A percentile compares a stretch with the other conserved stretches of the same genome.
Conservation (phyloP, 2,329 filamentous ascomycete genomes). For the Botrytis medusae region DNA sequence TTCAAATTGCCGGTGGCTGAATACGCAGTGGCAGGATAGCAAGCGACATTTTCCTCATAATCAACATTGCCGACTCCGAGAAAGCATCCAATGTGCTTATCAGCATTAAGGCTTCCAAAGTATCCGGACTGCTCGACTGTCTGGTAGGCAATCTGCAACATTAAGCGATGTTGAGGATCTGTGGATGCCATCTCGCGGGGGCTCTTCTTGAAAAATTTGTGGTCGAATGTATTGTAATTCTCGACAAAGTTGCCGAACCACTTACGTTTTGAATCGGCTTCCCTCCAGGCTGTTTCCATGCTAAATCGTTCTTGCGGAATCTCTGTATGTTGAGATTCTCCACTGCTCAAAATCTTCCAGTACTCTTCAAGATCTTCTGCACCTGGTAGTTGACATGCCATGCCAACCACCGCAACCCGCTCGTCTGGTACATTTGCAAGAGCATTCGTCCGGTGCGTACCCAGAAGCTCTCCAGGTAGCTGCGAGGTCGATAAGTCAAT, state of each 20-base stretch:
- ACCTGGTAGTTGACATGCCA: conserved; percentile 40
- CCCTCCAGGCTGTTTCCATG: conserved; percentile 46
- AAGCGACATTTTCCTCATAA: conserved; percentile 23
- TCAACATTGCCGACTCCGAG: conserved; percentile 19
- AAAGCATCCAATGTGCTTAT: conserved; percentile 25
- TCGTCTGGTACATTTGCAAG: neutral
- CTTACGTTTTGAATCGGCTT: conserved; percentile 15
- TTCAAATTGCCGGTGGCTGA: conserved; percentile 38
- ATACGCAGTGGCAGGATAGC: conserved; percentile 15
- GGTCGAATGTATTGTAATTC: conserved; percentile 23
- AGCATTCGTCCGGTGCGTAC: no score
- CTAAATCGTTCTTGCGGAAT: conserved; percentile 67
- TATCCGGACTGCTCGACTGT: conserved; percentile 24
- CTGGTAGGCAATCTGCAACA: conserved; percentile 24
- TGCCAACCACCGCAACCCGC: conserved; percentile 42
- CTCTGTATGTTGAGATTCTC: conserved; percentile 65
- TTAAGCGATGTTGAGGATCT: conserved; percentile 25
- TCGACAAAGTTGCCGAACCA: conserved; percentile 23
- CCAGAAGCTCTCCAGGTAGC: no score
- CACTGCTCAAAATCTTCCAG: conserved; percentile 71
- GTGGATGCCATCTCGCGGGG: conserved; percentile 27
- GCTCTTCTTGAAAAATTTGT: conserved; percentile 26
- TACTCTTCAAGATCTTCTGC: conserved; percentile 54
- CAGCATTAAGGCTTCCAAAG: neutral
- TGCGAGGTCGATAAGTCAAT: no score